These are phyloP conservation scores for Microthlaspi erraticum DNA, from an alignment of 345 rosid genomes.

Conservation along the genomic window DNA sequence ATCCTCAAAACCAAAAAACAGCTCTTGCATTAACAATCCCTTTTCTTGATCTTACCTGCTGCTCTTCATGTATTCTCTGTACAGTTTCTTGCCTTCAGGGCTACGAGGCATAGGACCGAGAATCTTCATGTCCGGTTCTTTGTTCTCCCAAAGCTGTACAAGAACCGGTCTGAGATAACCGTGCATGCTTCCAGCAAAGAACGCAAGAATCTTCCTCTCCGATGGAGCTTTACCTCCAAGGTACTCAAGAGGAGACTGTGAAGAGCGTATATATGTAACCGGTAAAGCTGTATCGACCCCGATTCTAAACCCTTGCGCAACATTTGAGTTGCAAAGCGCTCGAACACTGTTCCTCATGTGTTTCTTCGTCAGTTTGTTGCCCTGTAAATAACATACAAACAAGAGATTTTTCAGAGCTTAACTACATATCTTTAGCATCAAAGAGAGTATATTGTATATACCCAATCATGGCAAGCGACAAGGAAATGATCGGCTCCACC, in stretches of 20 bases:
- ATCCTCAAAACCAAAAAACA: background rate
- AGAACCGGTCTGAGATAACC: slow-evolving; percentile 78
- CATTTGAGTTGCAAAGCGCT: slow-evolving; percentile 82
- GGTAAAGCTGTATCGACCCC: slow-evolving; percentile 80
- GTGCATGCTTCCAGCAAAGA: slow-evolving; percentile 90
- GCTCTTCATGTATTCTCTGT: slow-evolving; percentile 82
- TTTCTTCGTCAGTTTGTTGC: slow-evolving; percentile 56
- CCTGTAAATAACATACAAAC: slow-evolving; percentile 53
- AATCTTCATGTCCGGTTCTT: slow-evolving; percentile 80
- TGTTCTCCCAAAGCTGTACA: slow-evolving; percentile 73
- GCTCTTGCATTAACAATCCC: background rate
- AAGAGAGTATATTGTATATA: slow-evolving; percentile 35
- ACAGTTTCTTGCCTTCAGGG: slow-evolving; percentile 57
- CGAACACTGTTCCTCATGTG: slow-evolving; percentile 66
- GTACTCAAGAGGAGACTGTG: slow-evolving; percentile 58
- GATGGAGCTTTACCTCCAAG: slow-evolving; percentile 74
- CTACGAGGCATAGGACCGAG: slow-evolving; percentile 75
- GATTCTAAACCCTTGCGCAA: slow-evolving; percentile 67
- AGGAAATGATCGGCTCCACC: slow-evolving; percentile 86
- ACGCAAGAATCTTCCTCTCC: slow-evolving; percentile 69
- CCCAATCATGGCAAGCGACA: slow-evolving; percentile 99
- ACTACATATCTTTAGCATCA: no score
- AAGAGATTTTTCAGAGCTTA: background rate
- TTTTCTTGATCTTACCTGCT: slow-evolving; percentile 48
- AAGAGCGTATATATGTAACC: slow-evolving; percentile 70